These are phyloP conservation scores for Trichoderma cornu-damae DNA, from an alignment of 2,329 filamentous ascomycete genomes.

Conservation along the genomic window DNA sequence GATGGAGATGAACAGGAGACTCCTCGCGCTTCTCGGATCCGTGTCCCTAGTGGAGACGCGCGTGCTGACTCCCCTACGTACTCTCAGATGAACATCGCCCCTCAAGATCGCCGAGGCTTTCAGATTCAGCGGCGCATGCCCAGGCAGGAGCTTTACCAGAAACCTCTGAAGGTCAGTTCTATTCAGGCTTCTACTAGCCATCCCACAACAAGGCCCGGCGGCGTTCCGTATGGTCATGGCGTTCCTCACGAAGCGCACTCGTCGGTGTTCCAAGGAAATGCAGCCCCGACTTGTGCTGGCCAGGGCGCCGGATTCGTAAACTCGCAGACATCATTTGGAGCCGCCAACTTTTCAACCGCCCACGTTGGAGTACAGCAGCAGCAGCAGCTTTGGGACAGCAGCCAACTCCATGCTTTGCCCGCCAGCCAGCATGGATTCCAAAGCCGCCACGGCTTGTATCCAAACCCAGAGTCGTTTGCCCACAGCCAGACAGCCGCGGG, in stretches of 20 bases:
- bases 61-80: not conserved
- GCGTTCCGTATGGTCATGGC: not conserved
- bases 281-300: not conserved
- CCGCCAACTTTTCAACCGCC: not conserved
- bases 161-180: constrained; percentile 12
- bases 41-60: not conserved
- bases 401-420: constrained; percentile 1
- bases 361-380: not conserved
- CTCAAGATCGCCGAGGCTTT: not conserved
- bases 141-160: constrained; percentile 8
- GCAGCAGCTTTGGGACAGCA: not conserved
- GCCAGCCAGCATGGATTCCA: constrained; percentile 1
- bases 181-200: not conserved
- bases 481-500: not conserved
- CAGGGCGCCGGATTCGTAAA: not conserved
- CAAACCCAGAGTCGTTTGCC: not conserved
- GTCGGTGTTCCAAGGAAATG: not conserved
- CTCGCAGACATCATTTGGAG: not conserved
- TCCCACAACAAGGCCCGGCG: not conserved
- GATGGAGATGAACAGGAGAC: constrained; percentile 12
- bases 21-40: constrained; percentile 8
- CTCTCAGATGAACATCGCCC: not conserved
- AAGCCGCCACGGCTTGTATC: not conserved
- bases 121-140: not conserved
- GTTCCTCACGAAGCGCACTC: not conserved